phyloP scores from a whole-genome alignment of 805 yeast species.

The Candida fluviatilis region DNA sequence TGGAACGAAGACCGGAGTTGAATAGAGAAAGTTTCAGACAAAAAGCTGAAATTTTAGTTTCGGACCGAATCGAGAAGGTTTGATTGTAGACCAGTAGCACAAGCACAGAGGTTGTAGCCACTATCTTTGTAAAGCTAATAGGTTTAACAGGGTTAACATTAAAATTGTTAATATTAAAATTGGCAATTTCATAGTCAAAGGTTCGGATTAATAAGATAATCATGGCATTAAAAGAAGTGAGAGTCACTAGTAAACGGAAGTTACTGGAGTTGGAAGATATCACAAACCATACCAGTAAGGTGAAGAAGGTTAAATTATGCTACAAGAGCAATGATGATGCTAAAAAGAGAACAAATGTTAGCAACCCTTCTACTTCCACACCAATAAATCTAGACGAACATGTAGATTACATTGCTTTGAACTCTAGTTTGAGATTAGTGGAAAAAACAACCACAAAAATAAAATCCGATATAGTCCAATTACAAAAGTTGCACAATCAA shows the following conservation, averaged over 20 bases:
- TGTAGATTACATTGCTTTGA: conserved; percentile 34
- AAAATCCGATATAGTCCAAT: conserved; percentile 24
- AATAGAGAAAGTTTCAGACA: no score
- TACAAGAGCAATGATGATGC: neutral
- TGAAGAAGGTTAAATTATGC: conserved; percentile 2
- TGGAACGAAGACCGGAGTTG: no score
- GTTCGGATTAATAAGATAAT: no score
- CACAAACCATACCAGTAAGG: conserved; percentile 21
- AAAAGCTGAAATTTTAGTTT: no score
- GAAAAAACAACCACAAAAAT: conserved; percentile 19
- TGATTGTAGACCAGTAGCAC: no score
- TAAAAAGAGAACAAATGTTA: neutral
- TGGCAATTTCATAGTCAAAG: no score
- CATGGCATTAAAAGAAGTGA: conserved; percentile 31
- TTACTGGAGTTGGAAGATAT: conserved; percentile 34
- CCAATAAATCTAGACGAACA: conserved; percentile 11
- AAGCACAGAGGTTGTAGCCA: no score
- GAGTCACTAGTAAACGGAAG: conserved; percentile 25
- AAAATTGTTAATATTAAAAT: no score
- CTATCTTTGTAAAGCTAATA: no score
- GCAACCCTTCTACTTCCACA: neutral
- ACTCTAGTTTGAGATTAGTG: conserved; percentile 29
- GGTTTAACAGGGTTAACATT: no score
- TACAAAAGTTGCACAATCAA: conserved; percentile 19
- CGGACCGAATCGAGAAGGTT: no score